phyloP scores from a whole-genome alignment of 768 basidiomycete genomes.

The Cystofilobasidium ferigula region DNA sequence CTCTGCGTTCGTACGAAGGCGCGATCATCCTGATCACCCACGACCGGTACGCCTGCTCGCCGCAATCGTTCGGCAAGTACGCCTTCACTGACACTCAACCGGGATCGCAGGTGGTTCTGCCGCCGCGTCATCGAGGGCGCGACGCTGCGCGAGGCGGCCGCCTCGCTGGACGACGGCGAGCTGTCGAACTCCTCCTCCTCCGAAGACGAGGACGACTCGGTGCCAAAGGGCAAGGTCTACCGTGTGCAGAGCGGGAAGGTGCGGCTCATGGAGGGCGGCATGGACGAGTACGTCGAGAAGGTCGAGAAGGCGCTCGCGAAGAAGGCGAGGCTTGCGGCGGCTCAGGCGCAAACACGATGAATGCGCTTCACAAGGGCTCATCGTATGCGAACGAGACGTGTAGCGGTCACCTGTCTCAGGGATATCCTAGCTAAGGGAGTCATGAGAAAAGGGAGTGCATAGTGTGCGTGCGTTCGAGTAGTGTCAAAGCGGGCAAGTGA shows the following conservation, averaged over 20 bases:
- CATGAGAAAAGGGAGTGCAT: neutral
- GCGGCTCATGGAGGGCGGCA: conserved; percentile 32
- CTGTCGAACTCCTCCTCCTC: neutral
- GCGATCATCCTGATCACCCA: conserved; percentile 57
- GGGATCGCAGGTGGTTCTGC: conserved; percentile 33
- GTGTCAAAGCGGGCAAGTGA: too few relatives aligned
- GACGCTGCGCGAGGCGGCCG: conserved; percentile 28
- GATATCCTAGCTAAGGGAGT: too few relatives aligned
- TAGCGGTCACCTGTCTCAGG: too few relatives aligned
- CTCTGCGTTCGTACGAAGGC: conserved; percentile 47
- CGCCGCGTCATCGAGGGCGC: conserved; percentile 32
- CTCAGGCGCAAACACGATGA: neutral
- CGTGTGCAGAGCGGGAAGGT: conserved; percentile 33
- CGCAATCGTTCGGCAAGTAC: too few relatives aligned
- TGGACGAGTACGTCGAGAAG: conserved; percentile 35
- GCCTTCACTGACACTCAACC: neutral
- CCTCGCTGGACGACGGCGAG: conserved; percentile 28
- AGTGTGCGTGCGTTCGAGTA: too few relatives aligned
- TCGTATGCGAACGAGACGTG: neutral
- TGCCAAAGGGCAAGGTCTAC: conserved; percentile 25
- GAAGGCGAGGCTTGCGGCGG: neutral
- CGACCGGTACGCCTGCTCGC: conserved; percentile 47
- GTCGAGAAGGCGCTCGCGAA: conserved; percentile 33
- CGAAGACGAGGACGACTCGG: conserved; percentile 20
- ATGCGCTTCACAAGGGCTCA: neutral